Evolutionary conservation across 192 early-diverging fungal species (phyloP), one percentile per base, ranked within the genome.

Genomic region (Helicostylum pulchrum): DNA sequence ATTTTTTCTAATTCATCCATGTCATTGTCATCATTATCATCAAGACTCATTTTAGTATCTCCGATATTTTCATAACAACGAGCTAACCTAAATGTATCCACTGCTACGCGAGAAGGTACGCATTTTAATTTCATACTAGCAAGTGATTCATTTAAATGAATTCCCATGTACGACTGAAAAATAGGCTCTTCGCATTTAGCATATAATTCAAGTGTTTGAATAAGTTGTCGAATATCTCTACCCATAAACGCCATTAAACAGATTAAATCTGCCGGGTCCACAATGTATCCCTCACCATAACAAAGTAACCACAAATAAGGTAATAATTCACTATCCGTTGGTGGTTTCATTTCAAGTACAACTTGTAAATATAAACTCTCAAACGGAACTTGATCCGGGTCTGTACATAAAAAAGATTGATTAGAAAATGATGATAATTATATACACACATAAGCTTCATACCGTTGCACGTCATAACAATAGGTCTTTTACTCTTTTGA

Each of bases 381-480:
- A 42, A 56, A 26, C 10, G 67, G 67, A 7, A 69, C 32, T 8
- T 53, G 50, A 7, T 43, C 44, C n/a, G 54, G 31, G 10, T 69
- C 67, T 69, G 47, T n/a, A n/a, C n/a, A n/a, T n/a, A n/a, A n/a
- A 1, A 15, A 45, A 15, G 44, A 12, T 12, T 1, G 8, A 15
- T 45, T 34, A 39, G 2, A 36, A 32, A 14, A 36, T 6, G 3
- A 17, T 3, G 7, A 56, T 6, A n/a, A 10, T 34, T 36, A 11
- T 7, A 39, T 11, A 44, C 5, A 31, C 21, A 12, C n/a, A n/a
- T n/a, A n/a, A n/a, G n/a, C 19, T 20, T 21, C 15, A 69, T 78
- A 83, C 81, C 81, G 70, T 86, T 88, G 72, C 91, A 92, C 0
- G 88, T 92, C 69, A 95, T 81, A 17, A 93, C 80, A 32, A 95